Evolutionary conservation across 768 basidiomycete genomes (phyloP).

Genomic region (Rhizopogon rudus): DNA sequence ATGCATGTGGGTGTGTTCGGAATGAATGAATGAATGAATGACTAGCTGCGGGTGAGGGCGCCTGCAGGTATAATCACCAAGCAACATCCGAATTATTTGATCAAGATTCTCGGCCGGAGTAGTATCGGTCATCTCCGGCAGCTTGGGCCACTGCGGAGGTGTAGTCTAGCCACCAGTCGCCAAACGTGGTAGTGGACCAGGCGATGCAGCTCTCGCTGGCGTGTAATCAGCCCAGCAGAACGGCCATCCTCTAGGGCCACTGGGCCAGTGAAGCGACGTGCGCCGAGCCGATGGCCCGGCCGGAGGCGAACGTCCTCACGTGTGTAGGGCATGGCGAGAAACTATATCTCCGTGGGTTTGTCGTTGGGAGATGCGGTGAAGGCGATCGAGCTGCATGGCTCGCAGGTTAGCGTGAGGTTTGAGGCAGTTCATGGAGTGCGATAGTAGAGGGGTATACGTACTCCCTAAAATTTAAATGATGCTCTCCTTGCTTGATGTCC

Average conservation of each 20-base stretch:
- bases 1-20: not conserved
- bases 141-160: not conserved
- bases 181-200: not conserved
- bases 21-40: not conserved
- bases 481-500: too few relatives aligned
- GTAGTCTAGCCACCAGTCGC: not conserved
- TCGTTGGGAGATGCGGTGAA: slow-evolving; percentile 68
- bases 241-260: slow-evolving; percentile 74
- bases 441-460: too few relatives aligned
- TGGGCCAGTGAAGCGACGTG: slow-evolving; percentile 53
- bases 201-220: not conserved
- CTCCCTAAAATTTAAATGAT: too few relatives aligned
- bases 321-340: slow-evolving; percentile 69
- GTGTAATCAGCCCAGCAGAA: not conserved
- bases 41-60: not conserved
- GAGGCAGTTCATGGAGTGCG: too few relatives aligned
- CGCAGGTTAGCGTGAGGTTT: slow-evolving; percentile 5
- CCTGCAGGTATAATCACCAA: not conserved
- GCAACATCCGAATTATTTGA: not conserved
- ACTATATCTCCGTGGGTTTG: slow-evolving; percentile 68
- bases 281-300: slow-evolving; percentile 67
- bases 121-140: not conserved
- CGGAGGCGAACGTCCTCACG: slow-evolving; percentile 55
- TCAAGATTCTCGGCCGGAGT: not conserved
- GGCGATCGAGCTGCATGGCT: slow-evolving; percentile 37